phyloP scores from a whole-genome alignment of 2,329 filamentous ascomycete species.

The Westerdykella aurantiaca region DNA sequence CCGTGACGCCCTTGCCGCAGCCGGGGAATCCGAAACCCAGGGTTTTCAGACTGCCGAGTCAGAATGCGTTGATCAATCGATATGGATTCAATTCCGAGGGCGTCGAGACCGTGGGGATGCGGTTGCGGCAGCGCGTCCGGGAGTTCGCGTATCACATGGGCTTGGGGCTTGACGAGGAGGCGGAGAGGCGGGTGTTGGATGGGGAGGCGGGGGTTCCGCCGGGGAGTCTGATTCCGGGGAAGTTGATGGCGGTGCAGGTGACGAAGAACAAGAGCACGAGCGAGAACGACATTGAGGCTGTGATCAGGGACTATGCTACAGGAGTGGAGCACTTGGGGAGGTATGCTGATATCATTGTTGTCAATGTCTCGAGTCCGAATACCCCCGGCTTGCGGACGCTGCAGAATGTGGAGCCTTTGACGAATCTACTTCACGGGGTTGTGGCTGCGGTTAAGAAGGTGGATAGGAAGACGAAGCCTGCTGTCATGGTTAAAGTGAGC shows the following conservation, averaged over 20 bases:
- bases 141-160: conserved; percentile 68
- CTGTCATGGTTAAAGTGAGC: conserved; percentile 96
- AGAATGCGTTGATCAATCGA: conserved; percentile 87
- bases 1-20: conserved; percentile 81
- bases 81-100: conserved; percentile 93
- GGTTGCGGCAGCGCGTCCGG: conserved; percentile 70
- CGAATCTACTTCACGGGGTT: conserved; percentile 72
- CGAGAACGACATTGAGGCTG: conserved; percentile 75
- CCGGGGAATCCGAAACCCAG: conserved; percentile 80
- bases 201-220: conserved; percentile 72
- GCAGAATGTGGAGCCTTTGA: conserved; percentile 78
- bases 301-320: conserved; percentile 76
- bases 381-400: conserved; percentile 84
- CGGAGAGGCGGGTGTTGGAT: conserved; percentile 68
- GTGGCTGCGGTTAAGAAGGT: conserved; percentile 68
- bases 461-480: conserved; percentile 65
- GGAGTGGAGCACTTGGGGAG: conserved; percentile 76
- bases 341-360: conserved; percentile 93
- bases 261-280: conserved; percentile 95
- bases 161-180: conserved; percentile 55
- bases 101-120: conserved; percentile 76
- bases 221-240: conserved; percentile 70
- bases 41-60: conserved; percentile 76
- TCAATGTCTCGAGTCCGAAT: conserved; percentile 96
- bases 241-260: conserved; percentile 81